These are phyloP conservation scores for Aaosphaeria pasadenensis DNA, from an alignment of 2,329 filamentous ascomycete species.

Conservation along the genomic window DNA sequence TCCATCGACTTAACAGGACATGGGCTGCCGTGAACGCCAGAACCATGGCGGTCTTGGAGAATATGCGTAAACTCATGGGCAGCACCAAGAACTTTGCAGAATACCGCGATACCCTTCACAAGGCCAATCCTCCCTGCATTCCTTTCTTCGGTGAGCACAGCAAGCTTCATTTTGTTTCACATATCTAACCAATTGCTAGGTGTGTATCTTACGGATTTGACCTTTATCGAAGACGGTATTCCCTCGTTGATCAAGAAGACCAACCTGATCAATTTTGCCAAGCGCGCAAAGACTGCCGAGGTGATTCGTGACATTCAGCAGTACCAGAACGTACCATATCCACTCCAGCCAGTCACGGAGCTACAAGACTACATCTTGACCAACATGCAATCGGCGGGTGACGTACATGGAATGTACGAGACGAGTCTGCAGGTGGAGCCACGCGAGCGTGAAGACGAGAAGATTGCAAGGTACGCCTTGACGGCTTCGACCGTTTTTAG, in stretches of 20 bases:
- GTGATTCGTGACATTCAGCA: slow-evolving; percentile 98
- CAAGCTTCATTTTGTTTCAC: neutral
- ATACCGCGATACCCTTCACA: slow-evolving; percentile 89
- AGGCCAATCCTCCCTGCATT: slow-evolving; percentile 93
- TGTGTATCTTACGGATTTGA: slow-evolving; percentile 94
- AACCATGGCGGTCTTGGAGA: slow-evolving; percentile 76
- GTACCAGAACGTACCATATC: slow-evolving; percentile 97
- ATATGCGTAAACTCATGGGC: slow-evolving; percentile 91
- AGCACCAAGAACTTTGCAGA: slow-evolving; percentile 98
- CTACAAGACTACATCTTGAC: slow-evolving; percentile 94
- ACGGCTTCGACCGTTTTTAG: slow-evolving; percentile 1
- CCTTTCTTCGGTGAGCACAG: slow-evolving; percentile 81
- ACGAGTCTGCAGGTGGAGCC: slow-evolving; percentile 92
- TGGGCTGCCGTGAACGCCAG: slow-evolving; percentile 92
- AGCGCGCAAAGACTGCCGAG: slow-evolving; percentile 95
- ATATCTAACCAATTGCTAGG: slow-evolving; percentile 51
- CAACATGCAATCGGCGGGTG: slow-evolving; percentile 92
- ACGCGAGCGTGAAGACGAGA: slow-evolving; percentile 95
- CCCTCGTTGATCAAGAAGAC: slow-evolving; percentile 95
- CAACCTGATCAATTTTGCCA: slow-evolving; percentile 96
- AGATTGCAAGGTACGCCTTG: slow-evolving; percentile 83
- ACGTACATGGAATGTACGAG: slow-evolving; percentile 99
- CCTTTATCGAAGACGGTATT: slow-evolving; percentile 98
- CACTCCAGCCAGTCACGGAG: slow-evolving; percentile 82
- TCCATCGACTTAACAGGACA: slow-evolving; percentile 87